Conservation (phyloP, 345 rosid species). For the Psidium friedrichsthalianum region DNA sequence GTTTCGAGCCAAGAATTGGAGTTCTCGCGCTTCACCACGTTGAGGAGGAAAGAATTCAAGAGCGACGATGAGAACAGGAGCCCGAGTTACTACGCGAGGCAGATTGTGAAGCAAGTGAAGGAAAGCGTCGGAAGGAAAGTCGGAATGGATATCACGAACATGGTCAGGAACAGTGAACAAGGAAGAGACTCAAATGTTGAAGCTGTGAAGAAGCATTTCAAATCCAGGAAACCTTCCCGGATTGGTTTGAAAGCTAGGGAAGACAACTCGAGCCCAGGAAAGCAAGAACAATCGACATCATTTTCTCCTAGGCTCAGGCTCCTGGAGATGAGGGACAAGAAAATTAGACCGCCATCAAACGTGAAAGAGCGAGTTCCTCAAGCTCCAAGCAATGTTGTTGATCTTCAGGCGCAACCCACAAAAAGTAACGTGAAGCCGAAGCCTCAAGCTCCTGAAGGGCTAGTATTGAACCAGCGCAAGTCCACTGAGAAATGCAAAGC, state of each 20-base stretch:
- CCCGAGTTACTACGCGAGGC: constrained; percentile 54
- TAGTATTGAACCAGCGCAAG: neutral
- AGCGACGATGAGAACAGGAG: constrained; percentile 30
- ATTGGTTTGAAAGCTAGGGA: constrained; percentile 2
- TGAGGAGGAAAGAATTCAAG: constrained; percentile 36
- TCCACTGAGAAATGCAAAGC: constrained; percentile 22
- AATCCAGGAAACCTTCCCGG: neutral
- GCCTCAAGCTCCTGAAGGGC: constrained; percentile 2
- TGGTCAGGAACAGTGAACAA: constrained; percentile 30
- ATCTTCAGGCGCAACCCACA: constrained; percentile 4
- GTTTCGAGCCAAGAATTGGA: constrained; percentile 21
- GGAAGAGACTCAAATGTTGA: constrained; percentile 25
- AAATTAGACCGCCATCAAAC: neutral
- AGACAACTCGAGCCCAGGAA: constrained; percentile 14
- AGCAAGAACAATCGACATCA: neutral
- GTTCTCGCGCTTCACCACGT: constrained; percentile 26
- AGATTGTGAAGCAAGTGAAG: constrained; percentile 76
- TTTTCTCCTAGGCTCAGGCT: constrained; percentile 46
- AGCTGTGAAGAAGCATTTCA: constrained; percentile 40
- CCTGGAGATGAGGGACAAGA: constrained; percentile 9
- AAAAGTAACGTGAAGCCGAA: constrained; percentile 11
- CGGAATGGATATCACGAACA: constrained; percentile 79
- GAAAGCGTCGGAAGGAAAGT: constrained; percentile 52
- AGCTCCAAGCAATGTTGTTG: constrained; percentile 1
- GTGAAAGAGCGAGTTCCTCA: neutral